A percentile compares a stretch with the other conserved stretches of the same genome.
Conservation (phyloP, 768 basidiomycete genomes). For the Podaxis carcinomalis region DNA sequence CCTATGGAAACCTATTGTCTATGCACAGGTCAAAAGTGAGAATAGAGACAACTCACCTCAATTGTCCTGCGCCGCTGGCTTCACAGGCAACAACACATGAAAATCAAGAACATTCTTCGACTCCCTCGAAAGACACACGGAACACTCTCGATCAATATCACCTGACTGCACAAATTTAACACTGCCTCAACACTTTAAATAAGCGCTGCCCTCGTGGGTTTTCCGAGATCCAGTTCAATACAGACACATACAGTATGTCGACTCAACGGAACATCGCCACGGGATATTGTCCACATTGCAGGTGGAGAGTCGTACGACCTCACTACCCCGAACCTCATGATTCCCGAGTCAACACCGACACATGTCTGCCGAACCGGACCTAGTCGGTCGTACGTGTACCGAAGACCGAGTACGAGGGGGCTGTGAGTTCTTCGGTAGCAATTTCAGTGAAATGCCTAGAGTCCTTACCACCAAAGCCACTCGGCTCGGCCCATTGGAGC, state of each 20-base stretch:
- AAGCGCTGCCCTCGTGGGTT: not conserved
- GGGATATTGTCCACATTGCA: not conserved
- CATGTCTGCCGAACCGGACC: not conserved
- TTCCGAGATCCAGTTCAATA: not conserved
- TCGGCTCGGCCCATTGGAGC: not conserved
- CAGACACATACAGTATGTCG: not conserved
- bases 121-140: not conserved
- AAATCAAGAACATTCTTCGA: not conserved
- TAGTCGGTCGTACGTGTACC: not conserved
- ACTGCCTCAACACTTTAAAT: not conserved
- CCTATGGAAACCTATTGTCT: not conserved
- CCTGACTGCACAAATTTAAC: not conserved
- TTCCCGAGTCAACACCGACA: constrained; percentile 10
- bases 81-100: not conserved
- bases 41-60: not conserved
- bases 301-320: not conserved
- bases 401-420: not conserved
- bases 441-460: not conserved
- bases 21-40: not conserved
- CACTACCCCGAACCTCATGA: not conserved
- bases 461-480: not conserved
- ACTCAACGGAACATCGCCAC: not conserved
- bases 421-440: not conserved
- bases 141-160: not conserved
- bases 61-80: not conserved